A percentile compares a stretch with the other conserved stretches of the same genome.
Conservation (phyloP, 257 asterid species). For the Nicotiana noctiflora region DNA sequence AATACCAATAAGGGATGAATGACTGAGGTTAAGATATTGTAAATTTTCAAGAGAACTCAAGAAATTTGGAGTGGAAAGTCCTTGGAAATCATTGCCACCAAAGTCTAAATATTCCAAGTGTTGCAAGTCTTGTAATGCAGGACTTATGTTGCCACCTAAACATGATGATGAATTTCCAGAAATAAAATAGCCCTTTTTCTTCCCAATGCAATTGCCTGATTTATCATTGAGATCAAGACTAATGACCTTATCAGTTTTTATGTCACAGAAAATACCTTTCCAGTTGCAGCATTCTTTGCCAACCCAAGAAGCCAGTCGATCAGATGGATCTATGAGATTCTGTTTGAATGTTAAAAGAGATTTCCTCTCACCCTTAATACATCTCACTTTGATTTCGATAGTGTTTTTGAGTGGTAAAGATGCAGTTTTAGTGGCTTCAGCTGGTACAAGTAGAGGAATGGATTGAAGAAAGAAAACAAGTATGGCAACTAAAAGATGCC, state of each 20-base stretch:
- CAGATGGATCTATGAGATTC: neutral
- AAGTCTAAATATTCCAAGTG: constrained; percentile 12
- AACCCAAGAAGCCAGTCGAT: constrained; percentile 5
- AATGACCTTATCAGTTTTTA: neutral
- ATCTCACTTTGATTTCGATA: neutral
- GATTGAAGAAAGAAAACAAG: neutral
- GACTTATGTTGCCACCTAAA: constrained; percentile 20
- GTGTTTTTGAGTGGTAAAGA: neutral
- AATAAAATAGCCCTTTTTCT: neutral
- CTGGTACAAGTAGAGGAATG: neutral
- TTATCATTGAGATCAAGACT: constrained; percentile 4
- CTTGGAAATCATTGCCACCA: constrained; percentile 17
- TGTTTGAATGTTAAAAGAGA: constrained; percentile 1
- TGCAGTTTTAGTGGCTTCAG: neutral
- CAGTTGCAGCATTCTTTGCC: constrained; percentile 12
- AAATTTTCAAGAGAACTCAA: constrained; percentile 13
- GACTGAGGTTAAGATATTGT: constrained; percentile 14
- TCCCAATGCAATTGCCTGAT: neutral
- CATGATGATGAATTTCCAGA: neutral
- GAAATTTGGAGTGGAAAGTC: constrained; percentile 9
- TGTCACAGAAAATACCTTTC: constrained; percentile 3
- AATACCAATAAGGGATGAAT: neutral
- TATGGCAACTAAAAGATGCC: neutral
- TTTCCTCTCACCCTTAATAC: constrained; percentile 10
- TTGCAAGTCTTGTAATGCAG: constrained; percentile 7